These are phyloP conservation scores for Penicillium psychrosexuale DNA, from an alignment of 2,329 filamentous ascomycete species.

Conservation along the genomic window DNA sequence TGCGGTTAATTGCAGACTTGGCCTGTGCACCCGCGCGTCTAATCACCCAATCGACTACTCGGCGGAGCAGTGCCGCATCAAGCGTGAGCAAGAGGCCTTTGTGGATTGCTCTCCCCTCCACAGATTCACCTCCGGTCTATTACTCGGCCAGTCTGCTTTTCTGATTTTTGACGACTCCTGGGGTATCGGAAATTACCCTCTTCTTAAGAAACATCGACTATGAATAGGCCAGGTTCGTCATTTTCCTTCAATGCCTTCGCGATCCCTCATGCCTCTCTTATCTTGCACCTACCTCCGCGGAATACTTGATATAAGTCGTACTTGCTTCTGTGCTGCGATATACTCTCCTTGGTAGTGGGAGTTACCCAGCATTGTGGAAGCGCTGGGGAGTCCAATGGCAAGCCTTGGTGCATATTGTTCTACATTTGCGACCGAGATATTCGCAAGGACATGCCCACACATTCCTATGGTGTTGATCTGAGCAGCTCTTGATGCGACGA, in stretches of 20 bases:
- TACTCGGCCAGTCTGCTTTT: constrained; percentile 8
- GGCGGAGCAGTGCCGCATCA: constrained; percentile 27
- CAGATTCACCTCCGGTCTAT: constrained; percentile 8
- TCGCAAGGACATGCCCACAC: constrained; percentile 11
- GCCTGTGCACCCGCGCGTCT: constrained; percentile 23
- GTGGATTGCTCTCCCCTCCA: constrained; percentile 20
- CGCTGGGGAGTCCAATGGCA: constrained; percentile 22
- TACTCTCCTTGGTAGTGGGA: neutral
- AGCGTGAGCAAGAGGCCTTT: constrained; percentile 18
- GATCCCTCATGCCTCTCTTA: constrained; percentile 5
- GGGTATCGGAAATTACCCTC: constrained; percentile 3
- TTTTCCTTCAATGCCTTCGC: constrained; percentile 26
- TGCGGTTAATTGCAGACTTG: neutral
- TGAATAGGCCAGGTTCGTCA: constrained; percentile 52
- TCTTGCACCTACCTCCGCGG: constrained; percentile 3
- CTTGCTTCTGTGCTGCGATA: constrained; percentile 10
- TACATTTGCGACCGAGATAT: constrained; percentile 27
- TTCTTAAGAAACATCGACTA: constrained; percentile 24
- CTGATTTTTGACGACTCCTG: constrained; percentile 15
- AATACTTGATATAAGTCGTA: neutral
- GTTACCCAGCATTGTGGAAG: neutral
- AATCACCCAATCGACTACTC: constrained; percentile 27
- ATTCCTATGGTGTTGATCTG: constrained; percentile 13
- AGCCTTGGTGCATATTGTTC: constrained; percentile 12
- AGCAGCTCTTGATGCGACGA: constrained; percentile 17